These are phyloP conservation scores for Trichoderma sp. DNA, from an alignment of 2,329 filamentous ascomycete genomes.

Conservation along the genomic window DNA sequence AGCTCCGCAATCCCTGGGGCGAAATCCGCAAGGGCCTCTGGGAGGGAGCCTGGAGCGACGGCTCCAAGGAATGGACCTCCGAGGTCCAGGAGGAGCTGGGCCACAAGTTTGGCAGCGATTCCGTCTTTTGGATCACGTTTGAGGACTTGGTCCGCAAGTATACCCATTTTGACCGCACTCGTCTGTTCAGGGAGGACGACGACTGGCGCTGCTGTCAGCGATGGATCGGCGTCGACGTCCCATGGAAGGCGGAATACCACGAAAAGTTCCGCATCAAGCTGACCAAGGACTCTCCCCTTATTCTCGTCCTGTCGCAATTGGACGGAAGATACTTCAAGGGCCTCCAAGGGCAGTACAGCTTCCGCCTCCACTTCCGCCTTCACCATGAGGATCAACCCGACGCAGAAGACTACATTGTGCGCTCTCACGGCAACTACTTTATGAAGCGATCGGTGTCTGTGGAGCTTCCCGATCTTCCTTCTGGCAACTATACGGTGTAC, in stretches of 20 bases:
- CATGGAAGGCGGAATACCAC: conserved; percentile 63
- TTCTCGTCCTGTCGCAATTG: conserved; percentile 63
- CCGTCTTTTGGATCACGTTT: conserved; percentile 66
- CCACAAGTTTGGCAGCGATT: conserved; percentile 63
- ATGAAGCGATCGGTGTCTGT: conserved; percentile 62
- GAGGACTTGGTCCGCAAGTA: conserved; percentile 64
- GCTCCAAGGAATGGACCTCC: conserved; percentile 62
- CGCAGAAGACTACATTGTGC: conserved; percentile 61
- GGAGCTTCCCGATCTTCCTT: conserved; percentile 56
- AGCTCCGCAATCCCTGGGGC: conserved; percentile 64
- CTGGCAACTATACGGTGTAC: conserved; percentile 60
- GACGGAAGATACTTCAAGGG: conserved; percentile 64
- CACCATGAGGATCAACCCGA: conserved; percentile 51
- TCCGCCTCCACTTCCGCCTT: conserved; percentile 53
- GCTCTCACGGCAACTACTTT: conserved; percentile 59
- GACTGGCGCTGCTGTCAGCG: conserved; percentile 61
- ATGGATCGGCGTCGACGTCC: conserved; percentile 64
- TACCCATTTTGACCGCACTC: conserved; percentile 61
- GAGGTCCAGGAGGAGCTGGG: conserved; percentile 59
- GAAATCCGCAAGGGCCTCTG: conserved; percentile 59
- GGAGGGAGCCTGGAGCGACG: conserved; percentile 62
- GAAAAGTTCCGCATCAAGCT: conserved; percentile 62
- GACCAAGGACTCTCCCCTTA: conserved; percentile 57
- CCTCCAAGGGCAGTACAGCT: conserved; percentile 59
- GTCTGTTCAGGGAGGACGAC: conserved; percentile 59